Conservation (phyloP, 108 stramenopile genomes). For the Craspedostauros australis region DNA sequence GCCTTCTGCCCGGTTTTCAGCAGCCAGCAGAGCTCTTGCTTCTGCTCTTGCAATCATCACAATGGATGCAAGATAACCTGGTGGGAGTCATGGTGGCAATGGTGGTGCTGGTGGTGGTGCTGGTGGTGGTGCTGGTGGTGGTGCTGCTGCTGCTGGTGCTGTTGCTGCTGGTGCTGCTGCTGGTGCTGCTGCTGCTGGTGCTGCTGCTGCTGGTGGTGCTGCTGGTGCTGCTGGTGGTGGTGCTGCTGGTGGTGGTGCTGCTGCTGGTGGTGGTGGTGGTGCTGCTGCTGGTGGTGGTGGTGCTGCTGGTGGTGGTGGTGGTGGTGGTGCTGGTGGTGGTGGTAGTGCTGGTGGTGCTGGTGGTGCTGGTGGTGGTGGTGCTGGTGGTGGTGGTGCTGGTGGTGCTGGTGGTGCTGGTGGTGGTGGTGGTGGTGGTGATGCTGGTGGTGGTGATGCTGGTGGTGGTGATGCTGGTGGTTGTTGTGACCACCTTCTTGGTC, state of each 20-base stretch:
- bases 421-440: no score
- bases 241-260: background rate
- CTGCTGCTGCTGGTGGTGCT: background rate
- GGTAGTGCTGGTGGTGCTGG: no score
- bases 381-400: no score
- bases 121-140: conserved; percentile 1
- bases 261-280: background rate
- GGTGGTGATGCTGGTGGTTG: no score
- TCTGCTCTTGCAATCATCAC: background rate
- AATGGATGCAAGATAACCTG: background rate
- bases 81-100: background rate
- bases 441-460: no score
- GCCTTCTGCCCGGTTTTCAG: background rate
- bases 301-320: no score
- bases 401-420: no score
- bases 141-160: background rate
- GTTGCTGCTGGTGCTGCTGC: background rate
- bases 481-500: background rate
- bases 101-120: background rate
- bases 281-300: background rate
- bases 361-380: no score
- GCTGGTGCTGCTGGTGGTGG: background rate
- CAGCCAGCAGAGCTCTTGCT: background rate
- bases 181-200: conserved; percentile 1
- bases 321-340: no score